phyloP scores from a whole-genome alignment of 192 early-diverging fungal genomes.

The Backusella westeae region DNA sequence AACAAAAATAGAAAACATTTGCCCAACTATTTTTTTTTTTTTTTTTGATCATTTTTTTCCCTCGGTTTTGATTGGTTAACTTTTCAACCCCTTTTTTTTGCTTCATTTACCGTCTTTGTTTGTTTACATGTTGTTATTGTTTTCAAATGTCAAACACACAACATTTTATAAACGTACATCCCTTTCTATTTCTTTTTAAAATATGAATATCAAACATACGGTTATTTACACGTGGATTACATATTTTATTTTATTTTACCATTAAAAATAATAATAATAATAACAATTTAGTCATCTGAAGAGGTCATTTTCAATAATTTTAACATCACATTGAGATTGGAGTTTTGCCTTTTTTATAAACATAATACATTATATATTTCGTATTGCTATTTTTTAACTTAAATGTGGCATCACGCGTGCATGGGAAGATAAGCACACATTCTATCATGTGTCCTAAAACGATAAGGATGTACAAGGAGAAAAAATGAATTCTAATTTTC shows the following conservation, averaged over 20 bases:
- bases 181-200: neutral
- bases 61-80: neutral
- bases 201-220: neutral
- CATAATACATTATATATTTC: neutral
- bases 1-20: neutral
- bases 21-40: neutral
- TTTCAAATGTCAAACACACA: neutral
- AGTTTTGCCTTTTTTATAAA: neutral
- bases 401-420: conserved; percentile 4
- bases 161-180: neutral
- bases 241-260: neutral
- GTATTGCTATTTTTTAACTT: neutral
- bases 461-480: neutral
- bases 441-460: neutral
- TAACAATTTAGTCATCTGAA: conserved; percentile 4
- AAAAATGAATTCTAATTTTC: neutral
- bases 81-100: neutral
- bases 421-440: conserved; percentile 5
- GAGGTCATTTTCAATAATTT: neutral
- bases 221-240: neutral
- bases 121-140: neutral
- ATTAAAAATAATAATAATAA: neutral
- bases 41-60: neutral
- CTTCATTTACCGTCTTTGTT: neutral
- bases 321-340: conserved; percentile 2